phyloP scores from a whole-genome alignment of 2,329 filamentous ascomycete species.

The Fusarium sp. region DNA sequence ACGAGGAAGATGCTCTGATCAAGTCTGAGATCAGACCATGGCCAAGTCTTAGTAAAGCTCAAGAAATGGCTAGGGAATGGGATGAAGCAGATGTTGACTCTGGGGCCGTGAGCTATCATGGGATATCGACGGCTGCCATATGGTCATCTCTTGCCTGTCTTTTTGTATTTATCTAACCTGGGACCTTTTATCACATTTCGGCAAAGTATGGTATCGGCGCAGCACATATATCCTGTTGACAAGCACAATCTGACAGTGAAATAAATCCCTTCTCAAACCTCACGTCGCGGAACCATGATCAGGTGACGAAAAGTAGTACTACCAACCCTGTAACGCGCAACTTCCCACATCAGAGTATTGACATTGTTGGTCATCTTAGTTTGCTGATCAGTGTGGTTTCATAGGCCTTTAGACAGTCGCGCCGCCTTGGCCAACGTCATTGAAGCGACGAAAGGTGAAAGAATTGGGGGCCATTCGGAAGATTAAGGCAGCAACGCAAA shows the following conservation, averaged over 20 bases:
- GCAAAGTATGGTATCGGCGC: fast-evolving
- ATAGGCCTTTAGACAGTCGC: background rate
- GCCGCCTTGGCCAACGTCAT: background rate
- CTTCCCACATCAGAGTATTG: background rate
- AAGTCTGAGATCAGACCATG: background rate
- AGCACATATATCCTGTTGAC: no score
- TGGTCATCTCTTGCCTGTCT: background rate
- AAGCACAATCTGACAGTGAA: background rate
- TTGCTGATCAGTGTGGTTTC: no score
- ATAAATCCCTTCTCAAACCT: background rate
- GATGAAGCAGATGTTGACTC: background rate
- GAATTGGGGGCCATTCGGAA: background rate
- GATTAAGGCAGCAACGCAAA: background rate
- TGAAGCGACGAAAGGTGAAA: background rate
- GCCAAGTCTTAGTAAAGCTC: background rate
- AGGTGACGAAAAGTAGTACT: background rate
- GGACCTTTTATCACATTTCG: fast-evolving
- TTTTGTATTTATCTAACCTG: background rate
- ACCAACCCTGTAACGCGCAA: background rate
- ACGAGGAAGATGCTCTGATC: background rate
- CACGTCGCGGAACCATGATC: no score
- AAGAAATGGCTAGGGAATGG: background rate
- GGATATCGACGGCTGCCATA: background rate
- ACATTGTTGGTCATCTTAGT: background rate
- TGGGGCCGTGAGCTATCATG: background rate